Evolutionary conservation across 1,284 basidiomycete genomes (phyloP).

Genomic region (Apiotrichum gamsii): DNA sequence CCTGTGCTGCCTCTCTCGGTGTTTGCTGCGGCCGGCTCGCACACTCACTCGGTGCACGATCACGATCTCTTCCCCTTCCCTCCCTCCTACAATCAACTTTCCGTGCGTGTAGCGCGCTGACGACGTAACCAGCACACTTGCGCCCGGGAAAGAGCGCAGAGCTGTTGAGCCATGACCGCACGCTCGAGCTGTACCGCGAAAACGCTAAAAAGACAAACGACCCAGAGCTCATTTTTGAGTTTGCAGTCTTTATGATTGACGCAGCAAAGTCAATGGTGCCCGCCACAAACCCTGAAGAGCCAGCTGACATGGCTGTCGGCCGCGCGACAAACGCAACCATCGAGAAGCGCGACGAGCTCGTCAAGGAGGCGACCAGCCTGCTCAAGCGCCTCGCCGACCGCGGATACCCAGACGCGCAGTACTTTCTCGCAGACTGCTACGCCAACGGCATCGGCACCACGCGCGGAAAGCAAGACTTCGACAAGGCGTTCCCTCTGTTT

Average conservation of each 20-base stretch:
- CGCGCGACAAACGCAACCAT: conserved; percentile 63
- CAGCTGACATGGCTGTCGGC: conserved; percentile 13
- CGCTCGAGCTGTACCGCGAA: conserved; percentile 89
- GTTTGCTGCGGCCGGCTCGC: neutral
- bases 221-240: conserved; percentile 94
- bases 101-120: conserved; percentile 4
- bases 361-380: conserved; percentile 76
- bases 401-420: conserved; percentile 89
- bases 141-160: conserved; percentile 87
- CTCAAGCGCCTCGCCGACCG: conserved; percentile 87
- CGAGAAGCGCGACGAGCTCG: conserved; percentile 80
- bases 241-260: conserved; percentile 97
- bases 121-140: conserved; percentile 58
- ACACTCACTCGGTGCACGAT: too few relatives aligned
- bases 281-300: conserved; percentile 33
- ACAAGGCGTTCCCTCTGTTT: conserved; percentile 92
- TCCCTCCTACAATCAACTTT: too few relatives aligned
- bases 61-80: too few relatives aligned
- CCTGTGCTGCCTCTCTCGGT: too few relatives aligned
- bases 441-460: conserved; percentile 91
- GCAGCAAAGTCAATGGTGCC: conserved; percentile 70
- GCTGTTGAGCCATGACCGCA: conserved; percentile 87
- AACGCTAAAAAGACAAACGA: conserved; percentile 99
- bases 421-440: conserved; percentile 96
- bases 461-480: conserved; percentile 88